Percentiles rank a stretch among this genome's conserved stretches.
Evolutionary conservation across 2,329 filamentous ascomycete genomes (phyloP).

Genomic region (Penicillium sp.): DNA sequence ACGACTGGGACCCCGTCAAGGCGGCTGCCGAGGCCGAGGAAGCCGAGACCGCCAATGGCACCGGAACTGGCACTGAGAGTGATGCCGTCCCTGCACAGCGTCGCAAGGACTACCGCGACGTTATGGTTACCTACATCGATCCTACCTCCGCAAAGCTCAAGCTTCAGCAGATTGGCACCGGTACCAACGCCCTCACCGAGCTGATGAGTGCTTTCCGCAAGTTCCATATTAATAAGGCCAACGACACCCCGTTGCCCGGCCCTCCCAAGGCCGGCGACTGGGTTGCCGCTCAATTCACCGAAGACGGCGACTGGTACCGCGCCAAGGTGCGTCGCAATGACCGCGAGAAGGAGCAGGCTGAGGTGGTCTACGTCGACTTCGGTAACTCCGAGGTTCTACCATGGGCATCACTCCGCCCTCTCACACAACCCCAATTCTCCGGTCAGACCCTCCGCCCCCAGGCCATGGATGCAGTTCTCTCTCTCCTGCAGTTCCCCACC

Average conservation of each 20-base stretch:
- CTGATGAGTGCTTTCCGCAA: conserved; percentile 88
- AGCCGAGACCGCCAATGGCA: conserved; percentile 46
- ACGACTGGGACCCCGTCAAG: conserved; percentile 88
- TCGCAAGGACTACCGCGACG: conserved; percentile 90
- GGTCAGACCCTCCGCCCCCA: conserved; percentile 80
- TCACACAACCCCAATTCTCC: conserved; percentile 75
- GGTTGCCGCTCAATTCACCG: conserved; percentile 86
- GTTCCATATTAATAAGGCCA: conserved; percentile 83
- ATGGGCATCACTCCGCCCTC: conserved; percentile 79
- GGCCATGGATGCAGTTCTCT: conserved; percentile 80
- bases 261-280: conserved; percentile 88
- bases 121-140: conserved; percentile 88
- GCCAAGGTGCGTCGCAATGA: conserved; percentile 89
- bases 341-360: conserved; percentile 80
- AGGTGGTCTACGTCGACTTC: conserved; percentile 94
- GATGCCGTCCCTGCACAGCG: conserved; percentile 52
- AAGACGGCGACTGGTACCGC: conserved; percentile 91
- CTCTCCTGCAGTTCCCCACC: conserved; percentile 83
- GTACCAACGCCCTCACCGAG: conserved; percentile 78
- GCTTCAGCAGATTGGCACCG: conserved; percentile 83
- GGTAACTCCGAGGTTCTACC: conserved; percentile 88
- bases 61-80: conserved; percentile 54
- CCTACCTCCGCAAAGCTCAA: conserved; percentile 73
- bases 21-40: conserved; percentile 64
- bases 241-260: conserved; percentile 68